Base-by-base conservation (phyloP, 495 filamentous ascomycete genomes). In the Trypethelium eluteriae region DNA sequence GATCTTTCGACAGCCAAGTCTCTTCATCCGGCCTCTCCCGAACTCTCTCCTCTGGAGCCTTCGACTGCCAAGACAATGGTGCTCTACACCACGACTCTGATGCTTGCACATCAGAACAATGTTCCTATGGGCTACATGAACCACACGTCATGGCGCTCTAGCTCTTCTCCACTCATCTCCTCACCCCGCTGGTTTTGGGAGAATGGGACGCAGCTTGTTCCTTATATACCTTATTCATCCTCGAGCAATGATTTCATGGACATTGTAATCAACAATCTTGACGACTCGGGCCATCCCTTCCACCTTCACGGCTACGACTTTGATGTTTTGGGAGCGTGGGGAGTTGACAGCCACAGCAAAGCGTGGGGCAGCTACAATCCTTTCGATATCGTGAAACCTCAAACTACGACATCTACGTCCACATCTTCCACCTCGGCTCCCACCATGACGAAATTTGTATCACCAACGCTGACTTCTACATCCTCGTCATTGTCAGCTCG, bases 21-120 rank as follows among this genome's bases (percentile, higher is more conserved):
- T 7, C 53, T 59, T 34, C 53, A 59, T 32, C 32, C 53, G 6
- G 18, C 18, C 25, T 35, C 53, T 59, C 53, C 53, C 32, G 53
- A 59, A 32, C 53, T 59, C 32, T 36, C 18, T 59, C 53, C 53
- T 59, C 53, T 59, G 7, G 53, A 59, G 53, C 53, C 53, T 36
- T 35, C 53, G 18, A 59, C 79, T 35, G 63, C 78, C 10, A 73
- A 80, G 68, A 79, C 75, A 10, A 72, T 83, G 39, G 72, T 83
- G 3, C 76, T 83, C 12, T 84, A 84, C 67, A 78, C 78, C 35
- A 83, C 66, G 6, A 70, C 68, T 44, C 65, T 67, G 11, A 57
- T 95, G 81, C 76, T 96, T 89, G 14, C 92, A 86, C 7, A 79
- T 76, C 71, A 89, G 68, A 64, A 88, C 86, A 4, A 76, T 73